Percentiles rank a stretch among this genome's conserved stretches.
These are phyloP conservation scores for Salix dunnii DNA, from an alignment of 345 rosid genomes.

Conservation along the genomic window DNA sequence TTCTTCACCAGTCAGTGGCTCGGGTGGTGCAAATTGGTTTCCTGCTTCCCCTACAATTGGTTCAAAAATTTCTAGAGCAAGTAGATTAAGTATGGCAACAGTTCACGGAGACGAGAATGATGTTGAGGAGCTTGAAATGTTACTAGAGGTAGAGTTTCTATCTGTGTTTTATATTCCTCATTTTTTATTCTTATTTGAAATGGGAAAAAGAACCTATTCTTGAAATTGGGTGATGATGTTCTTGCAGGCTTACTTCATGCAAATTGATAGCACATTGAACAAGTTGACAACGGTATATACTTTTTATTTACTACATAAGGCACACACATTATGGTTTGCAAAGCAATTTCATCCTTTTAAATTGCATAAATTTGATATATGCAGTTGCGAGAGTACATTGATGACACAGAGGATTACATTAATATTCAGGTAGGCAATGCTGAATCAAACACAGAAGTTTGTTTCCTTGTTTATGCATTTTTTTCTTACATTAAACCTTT, in stretches of 20 bases:
- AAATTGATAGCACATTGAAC: slow-evolving; percentile 87
- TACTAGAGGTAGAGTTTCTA: slow-evolving; percentile 59
- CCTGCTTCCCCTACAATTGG: slow-evolving; percentile 83
- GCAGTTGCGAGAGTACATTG: slow-evolving; percentile 96
- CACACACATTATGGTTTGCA: neutral
- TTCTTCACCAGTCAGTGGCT: slow-evolving; percentile 65
- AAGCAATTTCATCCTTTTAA: neutral
- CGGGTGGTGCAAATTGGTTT: slow-evolving; percentile 73
- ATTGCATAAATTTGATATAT: slow-evolving; percentile 24
- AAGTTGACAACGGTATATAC: slow-evolving; percentile 66
- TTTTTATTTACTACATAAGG: neutral
- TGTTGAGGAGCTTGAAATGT: slow-evolving; percentile 99
- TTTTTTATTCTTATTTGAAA: neutral
- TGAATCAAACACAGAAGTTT: neutral
- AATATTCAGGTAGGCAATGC: slow-evolving; percentile 69
- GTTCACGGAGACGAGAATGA: slow-evolving; percentile 87
- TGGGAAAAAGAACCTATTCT: neutral
- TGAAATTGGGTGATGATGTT: slow-evolving; percentile 5
- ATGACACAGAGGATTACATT: slow-evolving; percentile 96
- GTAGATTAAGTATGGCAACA: slow-evolving; percentile 80
- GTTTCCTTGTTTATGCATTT: neutral
- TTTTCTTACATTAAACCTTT: slow-evolving; percentile 5
- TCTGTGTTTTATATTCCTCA: neutral
- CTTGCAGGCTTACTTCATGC: slow-evolving; percentile 92
- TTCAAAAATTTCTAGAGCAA: slow-evolving; percentile 89